phyloP scores from a whole-genome alignment of 495 filamentous ascomycete species.

The Trichoderma orchidacearum region DNA sequence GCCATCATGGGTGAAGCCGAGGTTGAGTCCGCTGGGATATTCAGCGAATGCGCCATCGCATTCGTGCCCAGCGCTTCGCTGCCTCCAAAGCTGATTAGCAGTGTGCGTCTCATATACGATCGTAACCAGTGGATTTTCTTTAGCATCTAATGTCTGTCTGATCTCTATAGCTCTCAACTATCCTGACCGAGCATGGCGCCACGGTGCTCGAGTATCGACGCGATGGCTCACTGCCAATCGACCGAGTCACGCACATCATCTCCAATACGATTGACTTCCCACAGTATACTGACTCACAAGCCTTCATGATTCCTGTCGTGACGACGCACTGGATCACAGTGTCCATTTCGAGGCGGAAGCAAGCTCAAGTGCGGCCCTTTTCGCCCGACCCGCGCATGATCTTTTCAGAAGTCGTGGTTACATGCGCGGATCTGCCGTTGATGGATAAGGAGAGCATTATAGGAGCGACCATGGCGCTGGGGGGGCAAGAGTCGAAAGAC shows the following conservation, averaged over 20 bases:
- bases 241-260: slow-evolving; percentile 67
- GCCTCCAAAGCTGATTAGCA: slow-evolving; percentile 18
- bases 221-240: slow-evolving; percentile 34
- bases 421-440: slow-evolving; percentile 67
- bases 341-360: slow-evolving; percentile 50
- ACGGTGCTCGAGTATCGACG: slow-evolving; percentile 28
- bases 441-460: slow-evolving; percentile 86
- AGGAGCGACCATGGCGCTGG: slow-evolving; percentile 79
- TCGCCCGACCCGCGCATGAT: slow-evolving; percentile 86
- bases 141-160: slow-evolving; percentile 2
- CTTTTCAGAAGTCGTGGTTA: slow-evolving; percentile 67
- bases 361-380: slow-evolving; percentile 67
- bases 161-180: slow-evolving; percentile 27
- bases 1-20: too few species aligned
- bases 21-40: slow-evolving; percentile 22
- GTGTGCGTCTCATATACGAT: slow-evolving; percentile 17
- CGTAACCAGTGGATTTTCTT: neutral
- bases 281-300: slow-evolving; percentile 55
- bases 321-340: slow-evolving; percentile 66
- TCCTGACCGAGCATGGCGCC: slow-evolving; percentile 44
- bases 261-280: slow-evolving; percentile 78
- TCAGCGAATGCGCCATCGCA: slow-evolving; percentile 25
- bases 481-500: slow-evolving; percentile 60
- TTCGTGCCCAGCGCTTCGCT: slow-evolving; percentile 33
- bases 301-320: slow-evolving; percentile 70